A percentile compares a stretch with the other conserved stretches of the same genome.
Evolutionary conservation across 371 early-diverging fungal genomes (phyloP).

Genomic region (Homolaphlyctis polyrhiza): DNA sequence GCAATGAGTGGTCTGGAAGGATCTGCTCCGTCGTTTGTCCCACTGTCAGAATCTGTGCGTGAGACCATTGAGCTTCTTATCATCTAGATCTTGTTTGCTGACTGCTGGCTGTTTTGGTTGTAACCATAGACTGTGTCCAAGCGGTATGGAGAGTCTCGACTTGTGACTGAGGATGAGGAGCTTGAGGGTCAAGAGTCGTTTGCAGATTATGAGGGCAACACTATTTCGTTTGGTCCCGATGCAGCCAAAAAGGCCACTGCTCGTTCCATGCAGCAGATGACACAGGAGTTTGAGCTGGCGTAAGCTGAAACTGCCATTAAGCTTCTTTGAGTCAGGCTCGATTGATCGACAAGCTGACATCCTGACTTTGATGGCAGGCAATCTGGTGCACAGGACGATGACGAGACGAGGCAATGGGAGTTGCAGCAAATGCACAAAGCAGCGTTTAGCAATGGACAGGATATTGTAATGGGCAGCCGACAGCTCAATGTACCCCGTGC

Average conservation of each 20-base stretch:
- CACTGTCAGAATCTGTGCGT: constrained; percentile 3
- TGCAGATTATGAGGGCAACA: constrained; percentile 32
- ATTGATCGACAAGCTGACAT: no score
- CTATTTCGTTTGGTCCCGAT: constrained; percentile 27
- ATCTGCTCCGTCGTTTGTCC: neutral
- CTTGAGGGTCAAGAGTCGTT: constrained; percentile 32
- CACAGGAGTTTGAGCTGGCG: constrained; percentile 16
- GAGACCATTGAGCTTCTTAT: neutral
- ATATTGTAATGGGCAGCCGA: no score
- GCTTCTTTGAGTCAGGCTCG: no score
- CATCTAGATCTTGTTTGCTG: neutral
- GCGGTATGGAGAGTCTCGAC: constrained; percentile 22
- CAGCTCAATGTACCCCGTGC: no score
- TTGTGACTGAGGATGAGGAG: constrained; percentile 36
- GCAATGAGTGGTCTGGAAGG: constrained; percentile 8
- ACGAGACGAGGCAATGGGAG: constrained; percentile 65
- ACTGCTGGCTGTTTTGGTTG: constrained; percentile 5
- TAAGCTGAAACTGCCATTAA: constrained; percentile 14
- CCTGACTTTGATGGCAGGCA: no score
- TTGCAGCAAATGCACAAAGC: constrained; percentile 60
- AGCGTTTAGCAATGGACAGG: no score
- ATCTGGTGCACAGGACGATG: constrained; percentile 52
- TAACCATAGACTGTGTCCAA: neutral
- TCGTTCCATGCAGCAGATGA: constrained; percentile 14
- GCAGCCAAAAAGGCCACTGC: constrained; percentile 22